Evolutionary conservation across 306 rosid species (phyloP).

Genomic region (Luffa acutangula): DNA sequence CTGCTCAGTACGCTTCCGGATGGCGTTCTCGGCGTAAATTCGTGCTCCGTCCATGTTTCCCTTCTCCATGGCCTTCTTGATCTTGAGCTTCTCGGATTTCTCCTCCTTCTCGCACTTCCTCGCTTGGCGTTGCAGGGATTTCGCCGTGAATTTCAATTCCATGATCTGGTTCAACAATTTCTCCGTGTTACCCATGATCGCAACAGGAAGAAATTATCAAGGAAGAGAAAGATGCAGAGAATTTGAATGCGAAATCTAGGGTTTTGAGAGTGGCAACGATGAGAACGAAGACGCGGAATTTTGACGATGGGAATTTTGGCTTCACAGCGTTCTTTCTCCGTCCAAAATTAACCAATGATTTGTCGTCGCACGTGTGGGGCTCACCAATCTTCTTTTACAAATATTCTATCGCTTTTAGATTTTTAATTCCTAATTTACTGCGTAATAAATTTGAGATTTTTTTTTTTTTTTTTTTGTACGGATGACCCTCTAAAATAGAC

Average conservation of each 20-base stretch:
- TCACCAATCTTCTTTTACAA: not conserved
- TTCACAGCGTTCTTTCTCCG: not conserved
- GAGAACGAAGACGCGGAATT: not conserved
- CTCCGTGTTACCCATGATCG: slow-evolving; percentile 82
- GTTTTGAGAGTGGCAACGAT: not conserved
- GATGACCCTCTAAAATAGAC: no score
- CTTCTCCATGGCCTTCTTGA: slow-evolving; percentile 91
- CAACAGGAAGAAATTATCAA: not conserved
- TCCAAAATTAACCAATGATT: not conserved
- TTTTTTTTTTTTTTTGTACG: no score
- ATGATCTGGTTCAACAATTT: slow-evolving; percentile 87
- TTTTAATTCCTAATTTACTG: not conserved
- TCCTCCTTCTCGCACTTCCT: slow-evolving; percentile 92
- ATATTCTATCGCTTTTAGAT: not conserved
- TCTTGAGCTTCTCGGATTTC: slow-evolving; percentile 81
- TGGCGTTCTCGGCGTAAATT: slow-evolving; percentile 93
- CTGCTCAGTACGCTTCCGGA: slow-evolving; percentile 85
- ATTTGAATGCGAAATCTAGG: not conserved
- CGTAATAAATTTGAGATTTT: no score
- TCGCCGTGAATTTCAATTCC: slow-evolving; percentile 89
- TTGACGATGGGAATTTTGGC: not conserved
- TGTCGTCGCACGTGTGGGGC: not conserved
- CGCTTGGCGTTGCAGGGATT: slow-evolving; percentile 81
- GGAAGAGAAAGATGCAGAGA: not conserved
- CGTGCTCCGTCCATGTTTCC: slow-evolving; percentile 93